Conservation (phyloP, 768 basidiomycete genomes). For the Mycena alexandri region DNA sequence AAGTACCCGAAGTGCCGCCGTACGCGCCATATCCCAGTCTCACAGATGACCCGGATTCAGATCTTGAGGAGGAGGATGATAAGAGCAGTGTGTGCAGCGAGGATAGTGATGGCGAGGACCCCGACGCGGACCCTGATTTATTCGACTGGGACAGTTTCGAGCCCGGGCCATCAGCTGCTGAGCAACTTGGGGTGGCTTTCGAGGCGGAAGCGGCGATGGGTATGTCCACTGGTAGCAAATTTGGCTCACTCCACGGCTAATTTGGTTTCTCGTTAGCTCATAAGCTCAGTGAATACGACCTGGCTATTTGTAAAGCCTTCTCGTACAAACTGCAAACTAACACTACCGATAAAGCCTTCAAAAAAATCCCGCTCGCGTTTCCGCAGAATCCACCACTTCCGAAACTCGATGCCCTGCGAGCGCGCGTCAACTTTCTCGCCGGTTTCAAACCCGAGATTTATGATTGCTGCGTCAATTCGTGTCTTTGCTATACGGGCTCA, state of each 20-base stretch:
- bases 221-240: background rate
- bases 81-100: background rate
- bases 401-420: background rate
- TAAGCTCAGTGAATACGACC: slow-evolving; percentile 23
- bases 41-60: slow-evolving; percentile 1
- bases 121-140: slow-evolving; percentile 5
- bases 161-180: no score
- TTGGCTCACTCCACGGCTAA: background rate
- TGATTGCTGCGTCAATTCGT: slow-evolving; percentile 51
- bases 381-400: background rate
- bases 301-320: background rate
- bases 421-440: slow-evolving; percentile 41
- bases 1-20: no score
- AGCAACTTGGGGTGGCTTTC: no score
- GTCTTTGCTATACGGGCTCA: slow-evolving; percentile 44
- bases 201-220: slow-evolving; percentile 11
- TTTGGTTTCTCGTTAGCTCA: no score
- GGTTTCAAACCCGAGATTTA: slow-evolving; percentile 44
- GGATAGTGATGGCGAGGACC: slow-evolving; percentile 6
- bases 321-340: slow-evolving; percentile 2
- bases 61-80: background rate
- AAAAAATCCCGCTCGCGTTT: slow-evolving; percentile 1
- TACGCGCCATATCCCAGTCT: no score
- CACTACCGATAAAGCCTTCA: slow-evolving; percentile 10
- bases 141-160: slow-evolving; percentile 27